Conservation (phyloP, 805 yeast species). For the Crinitomyces ghanaensis region DNA sequence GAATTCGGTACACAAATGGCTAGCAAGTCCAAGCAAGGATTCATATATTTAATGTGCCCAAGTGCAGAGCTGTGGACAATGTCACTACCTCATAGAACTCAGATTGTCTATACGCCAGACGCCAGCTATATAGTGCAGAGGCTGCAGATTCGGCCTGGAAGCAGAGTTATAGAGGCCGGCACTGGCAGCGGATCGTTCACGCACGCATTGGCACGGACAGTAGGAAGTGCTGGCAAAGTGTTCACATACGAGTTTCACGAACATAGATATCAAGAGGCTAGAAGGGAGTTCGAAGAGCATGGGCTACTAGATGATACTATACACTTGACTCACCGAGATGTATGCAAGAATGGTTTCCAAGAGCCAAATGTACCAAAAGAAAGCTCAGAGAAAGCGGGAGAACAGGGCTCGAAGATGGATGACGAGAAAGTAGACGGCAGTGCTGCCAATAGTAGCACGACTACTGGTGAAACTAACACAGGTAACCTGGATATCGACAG, state of each 20-base stretch:
- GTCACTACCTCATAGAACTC: constrained; percentile 95
- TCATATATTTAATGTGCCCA: constrained; percentile 79
- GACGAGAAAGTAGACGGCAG: constrained; percentile 25
- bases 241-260: constrained; percentile 89
- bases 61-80: constrained; percentile 93
- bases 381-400: too few relatives aligned
- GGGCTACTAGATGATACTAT: constrained; percentile 48
- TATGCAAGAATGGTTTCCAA: constrained; percentile 72
- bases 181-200: constrained; percentile 96
- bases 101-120: constrained; percentile 93
- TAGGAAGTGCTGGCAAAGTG: constrained; percentile 47
- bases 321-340: constrained; percentile 81
- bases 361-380: too few relatives aligned
- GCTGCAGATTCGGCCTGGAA: constrained; percentile 58
- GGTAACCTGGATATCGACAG: constrained; percentile 47
- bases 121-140: constrained; percentile 83
- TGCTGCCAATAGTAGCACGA: constrained; percentile 17
- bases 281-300: constrained; percentile 63
- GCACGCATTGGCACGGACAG: constrained; percentile 80
- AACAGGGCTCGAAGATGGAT: too few relatives aligned
- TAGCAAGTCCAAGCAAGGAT: constrained; percentile 55
- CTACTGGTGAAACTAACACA: too few relatives aligned
- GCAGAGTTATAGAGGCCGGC: constrained; percentile 88
- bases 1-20: constrained; percentile 79
- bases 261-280: constrained; percentile 70